A percentile compares a stretch with the other conserved stretches of the same genome.
Conservation (phyloP, 768 basidiomycete species). For the Kwoniella heveanensis region DNA sequence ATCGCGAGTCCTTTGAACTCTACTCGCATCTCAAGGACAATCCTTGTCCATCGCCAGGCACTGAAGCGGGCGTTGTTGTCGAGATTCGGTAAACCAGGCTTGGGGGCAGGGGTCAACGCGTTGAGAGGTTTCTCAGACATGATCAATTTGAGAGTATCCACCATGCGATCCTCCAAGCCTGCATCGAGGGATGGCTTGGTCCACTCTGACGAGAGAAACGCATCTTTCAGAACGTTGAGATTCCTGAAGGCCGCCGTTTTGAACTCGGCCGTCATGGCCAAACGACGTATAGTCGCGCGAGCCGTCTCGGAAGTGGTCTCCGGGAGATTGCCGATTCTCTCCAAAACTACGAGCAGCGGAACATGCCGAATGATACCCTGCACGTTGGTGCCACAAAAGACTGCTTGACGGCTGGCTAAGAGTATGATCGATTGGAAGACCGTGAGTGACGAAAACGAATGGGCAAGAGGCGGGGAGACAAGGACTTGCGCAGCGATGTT, state of each 20-base stretch:
- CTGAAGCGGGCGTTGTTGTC: slow-evolving; percentile 35
- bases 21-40: slow-evolving; percentile 50
- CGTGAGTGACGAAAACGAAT: slow-evolving; percentile 27
- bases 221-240: slow-evolving; percentile 49
- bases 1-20: slow-evolving; percentile 49
- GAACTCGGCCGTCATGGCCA: slow-evolving; percentile 45
- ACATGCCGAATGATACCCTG: slow-evolving; percentile 43
- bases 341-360: slow-evolving; percentile 41
- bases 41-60: slow-evolving; percentile 51
- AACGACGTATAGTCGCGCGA: slow-evolving; percentile 19
- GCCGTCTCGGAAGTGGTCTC: slow-evolving; percentile 22
- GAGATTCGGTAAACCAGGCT: slow-evolving; percentile 18
- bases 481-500: slow-evolving; percentile 37
- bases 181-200: slow-evolving; percentile 27
- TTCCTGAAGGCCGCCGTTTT: slow-evolving; percentile 50
- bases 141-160: slow-evolving; percentile 48
- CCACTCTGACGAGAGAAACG: slow-evolving; percentile 47
- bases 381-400: slow-evolving; percentile 30
- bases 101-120: slow-evolving; percentile 5
- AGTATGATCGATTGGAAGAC: slow-evolving; percentile 35
- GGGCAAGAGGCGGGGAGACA: slow-evolving; percentile 27
- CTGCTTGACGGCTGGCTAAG: slow-evolving; percentile 31
- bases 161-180: slow-evolving; percentile 44
- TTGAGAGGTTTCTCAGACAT: slow-evolving; percentile 43
- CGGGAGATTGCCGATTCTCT: slow-evolving; percentile 10